Evolutionary conservation across 495 filamentous ascomycete genomes (phyloP).

Genomic region (Hyaloscypha bicolor): DNA sequence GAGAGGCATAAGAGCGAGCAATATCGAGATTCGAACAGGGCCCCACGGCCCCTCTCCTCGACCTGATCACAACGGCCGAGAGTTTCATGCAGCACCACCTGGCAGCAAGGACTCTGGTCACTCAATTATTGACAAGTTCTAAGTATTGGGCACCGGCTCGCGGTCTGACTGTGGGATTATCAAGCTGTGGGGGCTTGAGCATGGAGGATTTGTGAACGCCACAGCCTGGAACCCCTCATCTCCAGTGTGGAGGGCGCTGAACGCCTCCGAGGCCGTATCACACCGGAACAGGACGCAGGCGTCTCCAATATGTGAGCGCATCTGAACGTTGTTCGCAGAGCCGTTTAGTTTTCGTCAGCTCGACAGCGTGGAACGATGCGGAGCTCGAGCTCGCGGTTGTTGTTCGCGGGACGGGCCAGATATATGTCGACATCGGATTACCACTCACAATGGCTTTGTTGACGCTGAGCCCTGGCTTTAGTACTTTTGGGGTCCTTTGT

Average conservation of each 20-base stretch:
- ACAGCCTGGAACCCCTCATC: slow-evolving; percentile 11
- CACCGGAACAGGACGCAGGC: neutral
- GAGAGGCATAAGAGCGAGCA: slow-evolving; percentile 10
- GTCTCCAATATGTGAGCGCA: neutral
- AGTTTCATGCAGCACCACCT: slow-evolving; percentile 1
- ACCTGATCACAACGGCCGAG: slow-evolving; percentile 8
- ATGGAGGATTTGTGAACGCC: slow-evolving; percentile 5
- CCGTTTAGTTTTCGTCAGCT: too few relatives aligned
- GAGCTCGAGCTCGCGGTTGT: neutral
- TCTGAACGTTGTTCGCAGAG: neutral
- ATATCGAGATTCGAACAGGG: neutral
- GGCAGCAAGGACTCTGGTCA: neutral
- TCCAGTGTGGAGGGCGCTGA: neutral
- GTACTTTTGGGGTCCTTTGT: slow-evolving; percentile 14
- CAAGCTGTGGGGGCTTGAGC: slow-evolving; percentile 3
- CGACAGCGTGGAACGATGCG: slow-evolving; percentile 8
- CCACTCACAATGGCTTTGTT: slow-evolving; percentile 33
- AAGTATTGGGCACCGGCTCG: neutral
- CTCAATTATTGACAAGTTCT: slow-evolving; percentile 5
- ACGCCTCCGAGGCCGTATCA: slow-evolving; percentile 5
- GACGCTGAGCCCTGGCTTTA: slow-evolving; percentile 25
- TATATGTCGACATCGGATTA: slow-evolving; percentile 10
- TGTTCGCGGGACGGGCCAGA: neutral
- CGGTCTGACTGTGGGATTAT: neutral
- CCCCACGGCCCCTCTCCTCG: neutral